These are phyloP conservation scores for Neurospora africana DNA, from an alignment of 495 filamentous ascomycete genomes.

Conservation along the genomic window DNA sequence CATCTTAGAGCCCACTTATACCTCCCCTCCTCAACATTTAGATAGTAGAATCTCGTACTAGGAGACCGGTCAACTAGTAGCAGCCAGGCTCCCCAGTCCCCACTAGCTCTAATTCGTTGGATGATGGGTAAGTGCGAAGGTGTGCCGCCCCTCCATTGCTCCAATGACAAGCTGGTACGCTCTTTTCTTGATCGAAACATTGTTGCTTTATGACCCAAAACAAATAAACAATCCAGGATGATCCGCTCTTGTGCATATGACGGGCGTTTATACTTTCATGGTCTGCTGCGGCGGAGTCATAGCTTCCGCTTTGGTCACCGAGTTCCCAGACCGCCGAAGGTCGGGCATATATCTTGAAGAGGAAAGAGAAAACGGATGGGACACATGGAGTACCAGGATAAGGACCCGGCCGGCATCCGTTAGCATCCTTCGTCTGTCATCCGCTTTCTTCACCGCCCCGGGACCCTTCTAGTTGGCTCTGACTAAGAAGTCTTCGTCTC, in stretches of 20 bases:
- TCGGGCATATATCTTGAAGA: neutral
- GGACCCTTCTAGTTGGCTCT: neutral
- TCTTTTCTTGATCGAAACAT: neutral
- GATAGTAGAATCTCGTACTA: neutral
- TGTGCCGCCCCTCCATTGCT: neutral
- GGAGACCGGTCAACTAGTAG: neutral
- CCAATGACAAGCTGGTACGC: neutral
- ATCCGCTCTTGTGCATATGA: neutral
- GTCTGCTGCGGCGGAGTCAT: neutral
- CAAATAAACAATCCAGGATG: neutral
- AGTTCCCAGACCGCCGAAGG: neutral
- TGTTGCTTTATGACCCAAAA: neutral
- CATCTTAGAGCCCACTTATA: neutral
- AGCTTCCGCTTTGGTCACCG: neutral
- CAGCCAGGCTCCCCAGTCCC: too few relatives aligned
- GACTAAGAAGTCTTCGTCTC: neutral
- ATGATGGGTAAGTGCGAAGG: neutral
- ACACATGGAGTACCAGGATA: neutral
- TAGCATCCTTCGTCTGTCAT: neutral
- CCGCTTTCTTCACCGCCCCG: neutral
- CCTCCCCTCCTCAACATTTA: neutral
- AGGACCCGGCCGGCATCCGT: neutral
- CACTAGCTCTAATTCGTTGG: neutral
- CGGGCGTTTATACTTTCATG: neutral
- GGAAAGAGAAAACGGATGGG: neutral